Conservation (phyloP, 345 rosid species). For the Arabidopsis arenosa region DNA sequence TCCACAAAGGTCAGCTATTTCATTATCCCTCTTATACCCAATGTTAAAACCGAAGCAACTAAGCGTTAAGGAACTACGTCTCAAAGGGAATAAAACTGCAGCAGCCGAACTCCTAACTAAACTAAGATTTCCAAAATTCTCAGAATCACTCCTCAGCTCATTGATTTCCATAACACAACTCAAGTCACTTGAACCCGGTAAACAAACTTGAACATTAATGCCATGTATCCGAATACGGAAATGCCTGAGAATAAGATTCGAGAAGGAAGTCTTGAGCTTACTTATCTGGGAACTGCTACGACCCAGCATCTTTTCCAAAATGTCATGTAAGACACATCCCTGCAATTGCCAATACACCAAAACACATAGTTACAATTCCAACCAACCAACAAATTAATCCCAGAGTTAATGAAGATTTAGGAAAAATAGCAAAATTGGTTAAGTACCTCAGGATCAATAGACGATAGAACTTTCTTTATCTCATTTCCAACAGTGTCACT, state of each 20-base stretch:
- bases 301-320: constrained; percentile 58
- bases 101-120: constrained; percentile 59
- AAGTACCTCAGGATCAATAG: constrained; percentile 81
- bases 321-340: constrained; percentile 75
- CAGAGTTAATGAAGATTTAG: neutral
- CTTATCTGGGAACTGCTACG: constrained; percentile 47
- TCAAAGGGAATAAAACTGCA: constrained; percentile 57
- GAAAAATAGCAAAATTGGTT: constrained; percentile 1
- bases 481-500: constrained; percentile 45
- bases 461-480: constrained; percentile 57
- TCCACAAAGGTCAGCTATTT: constrained; percentile 40
- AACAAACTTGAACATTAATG: constrained; percentile 54
- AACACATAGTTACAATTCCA: constrained; percentile 8
- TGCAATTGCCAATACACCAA: constrained; percentile 39
- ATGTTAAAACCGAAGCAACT: constrained; percentile 57
- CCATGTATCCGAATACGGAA: constrained; percentile 55
- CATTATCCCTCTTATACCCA: constrained; percentile 62
- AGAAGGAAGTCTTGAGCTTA: constrained; percentile 55
- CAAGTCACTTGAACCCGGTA: constrained; percentile 56
- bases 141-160: constrained; percentile 66
- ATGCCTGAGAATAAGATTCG: constrained; percentile 69
- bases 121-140: constrained; percentile 54
- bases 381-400: constrained; percentile 1
- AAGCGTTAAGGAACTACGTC: constrained; percentile 54
- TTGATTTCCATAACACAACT: constrained; percentile 53